Percentiles rank a stretch among this genome's conserved stretches.
Conservation (phyloP, 2,329 filamentous ascomycete species). For the Boeremia exigua region DNA sequence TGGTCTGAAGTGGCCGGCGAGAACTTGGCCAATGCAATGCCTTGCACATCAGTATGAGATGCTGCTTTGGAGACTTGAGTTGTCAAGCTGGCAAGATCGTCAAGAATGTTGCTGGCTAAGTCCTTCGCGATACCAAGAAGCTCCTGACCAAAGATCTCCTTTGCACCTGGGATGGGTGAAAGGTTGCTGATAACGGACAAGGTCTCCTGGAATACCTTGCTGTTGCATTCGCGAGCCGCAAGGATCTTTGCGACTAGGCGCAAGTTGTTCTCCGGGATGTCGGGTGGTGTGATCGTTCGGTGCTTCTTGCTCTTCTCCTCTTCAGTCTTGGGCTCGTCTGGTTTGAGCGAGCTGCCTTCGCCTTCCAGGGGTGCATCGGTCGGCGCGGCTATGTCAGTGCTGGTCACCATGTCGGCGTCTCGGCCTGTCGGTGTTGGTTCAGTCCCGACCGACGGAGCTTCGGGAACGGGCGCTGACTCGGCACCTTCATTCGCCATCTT, state of each 20-base stretch:
- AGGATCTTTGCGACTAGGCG: constrained; percentile 96
- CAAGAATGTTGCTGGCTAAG: constrained; percentile 82
- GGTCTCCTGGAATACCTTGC: constrained; percentile 97
- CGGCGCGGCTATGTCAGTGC: constrained; percentile 41
- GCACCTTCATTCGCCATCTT: constrained; percentile 38
- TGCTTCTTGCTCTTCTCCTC: constrained; percentile 58
- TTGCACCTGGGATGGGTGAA: constrained; percentile 88
- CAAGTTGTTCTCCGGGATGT: constrained; percentile 87
- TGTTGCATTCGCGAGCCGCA: constrained; percentile 92
- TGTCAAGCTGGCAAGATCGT: constrained; percentile 82
- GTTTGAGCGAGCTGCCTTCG: constrained; percentile 37
- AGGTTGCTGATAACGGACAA: constrained; percentile 98
- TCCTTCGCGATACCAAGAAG: constrained; percentile 85
- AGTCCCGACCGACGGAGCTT: constrained; percentile 27
- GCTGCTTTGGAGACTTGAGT: constrained; percentile 85
- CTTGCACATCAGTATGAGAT: constrained; percentile 92
- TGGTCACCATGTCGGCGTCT: constrained; percentile 48
- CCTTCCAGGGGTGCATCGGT: constrained; percentile 14
- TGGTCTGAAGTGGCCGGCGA: constrained; percentile 96
- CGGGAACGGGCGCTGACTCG: constrained; percentile 17
- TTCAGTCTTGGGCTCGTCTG: constrained; percentile 42
- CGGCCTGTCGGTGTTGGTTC: constrained; percentile 19
- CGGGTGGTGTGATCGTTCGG: constrained; percentile 74
- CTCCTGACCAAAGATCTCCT: constrained; percentile 90
- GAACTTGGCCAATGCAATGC: constrained; percentile 91